Conservation (phyloP, 73 alveolate species). For the Paraurostyla sp. region DNA sequence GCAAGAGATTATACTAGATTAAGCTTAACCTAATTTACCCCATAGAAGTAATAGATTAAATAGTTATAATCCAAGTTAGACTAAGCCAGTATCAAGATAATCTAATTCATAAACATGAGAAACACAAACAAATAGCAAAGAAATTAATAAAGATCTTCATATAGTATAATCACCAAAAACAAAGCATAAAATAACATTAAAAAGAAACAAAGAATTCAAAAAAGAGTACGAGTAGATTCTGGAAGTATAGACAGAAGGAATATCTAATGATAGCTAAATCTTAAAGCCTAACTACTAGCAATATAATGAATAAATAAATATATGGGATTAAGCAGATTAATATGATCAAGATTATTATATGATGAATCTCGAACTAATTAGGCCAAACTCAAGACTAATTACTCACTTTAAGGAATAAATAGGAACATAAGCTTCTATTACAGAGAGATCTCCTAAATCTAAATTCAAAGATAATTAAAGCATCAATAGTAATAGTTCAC, state of each 20-base stretch:
- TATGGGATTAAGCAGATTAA: neutral
- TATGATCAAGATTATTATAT: neutral
- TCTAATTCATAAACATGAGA: neutral
- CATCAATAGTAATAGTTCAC: neutral
- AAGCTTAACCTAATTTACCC: neutral
- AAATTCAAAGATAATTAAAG: neutral
- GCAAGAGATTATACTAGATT: neutral
- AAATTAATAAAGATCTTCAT: neutral
- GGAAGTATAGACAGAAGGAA: neutral
- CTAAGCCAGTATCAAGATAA: too few relatives aligned
- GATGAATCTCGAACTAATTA: neutral
- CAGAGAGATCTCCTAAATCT: neutral
- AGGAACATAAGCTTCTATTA: too few relatives aligned
- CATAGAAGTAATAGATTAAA: neutral
- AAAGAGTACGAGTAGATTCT: neutral
- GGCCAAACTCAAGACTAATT: neutral
- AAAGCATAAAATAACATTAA: neutral
- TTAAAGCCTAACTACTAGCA: neutral
- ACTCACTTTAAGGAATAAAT: neutral
- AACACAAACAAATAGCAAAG: too few relatives aligned
- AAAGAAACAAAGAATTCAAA: too few relatives aligned
- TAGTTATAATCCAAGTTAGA: neutral
- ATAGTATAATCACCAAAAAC: neutral
- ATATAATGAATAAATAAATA: neutral
- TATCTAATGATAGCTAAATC: constrained; percentile 18